Percentiles rank a stretch among this genome's conserved stretches.
Evolutionary conservation across 441 rosid genomes (phyloP).

Genomic region (Sinapis alba): DNA sequence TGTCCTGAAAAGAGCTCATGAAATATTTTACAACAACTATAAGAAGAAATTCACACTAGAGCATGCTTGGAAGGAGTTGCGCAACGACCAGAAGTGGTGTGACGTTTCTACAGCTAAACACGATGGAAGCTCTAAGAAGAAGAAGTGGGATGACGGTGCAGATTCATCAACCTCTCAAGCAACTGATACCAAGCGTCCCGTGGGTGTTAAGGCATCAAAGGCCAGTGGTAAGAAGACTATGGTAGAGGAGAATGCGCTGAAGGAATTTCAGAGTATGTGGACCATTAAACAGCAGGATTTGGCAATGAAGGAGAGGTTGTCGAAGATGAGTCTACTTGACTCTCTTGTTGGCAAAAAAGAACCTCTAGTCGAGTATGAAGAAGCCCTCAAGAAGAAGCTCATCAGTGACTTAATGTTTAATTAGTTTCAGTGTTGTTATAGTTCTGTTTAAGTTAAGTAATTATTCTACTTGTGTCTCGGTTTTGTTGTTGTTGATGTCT

Average conservation of each 20-base stretch:
- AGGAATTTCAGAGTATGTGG: not conserved
- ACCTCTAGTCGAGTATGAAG: not conserved
- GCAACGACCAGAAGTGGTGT: constrained; percentile 4
- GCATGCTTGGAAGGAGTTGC: not conserved
- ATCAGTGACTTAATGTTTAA: not conserved
- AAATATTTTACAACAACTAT: not conserved
- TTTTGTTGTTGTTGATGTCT: no score
- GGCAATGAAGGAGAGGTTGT: not conserved
- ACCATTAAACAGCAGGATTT: not conserved
- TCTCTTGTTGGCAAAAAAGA: not conserved
- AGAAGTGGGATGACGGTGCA: not conserved
- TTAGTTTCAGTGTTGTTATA: no score
- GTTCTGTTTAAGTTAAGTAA: no score
- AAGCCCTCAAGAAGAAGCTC: not conserved
- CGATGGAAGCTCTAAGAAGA: not conserved
- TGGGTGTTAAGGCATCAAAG: not conserved
- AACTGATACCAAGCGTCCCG: not conserved
- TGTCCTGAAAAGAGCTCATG: not conserved
- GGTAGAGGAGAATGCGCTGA: not conserved
- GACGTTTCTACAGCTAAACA: no score
- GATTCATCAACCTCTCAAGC: not conserved
- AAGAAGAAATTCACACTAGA: not conserved
- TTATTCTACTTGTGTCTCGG: no score
- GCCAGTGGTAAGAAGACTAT: not conserved
- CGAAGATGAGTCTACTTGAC: not conserved